A percentile compares a stretch with the other conserved stretches of the same genome.
Evolutionary conservation across 2,329 filamentous ascomycete genomes (phyloP).

Genomic region (Fusarium domesticum): DNA sequence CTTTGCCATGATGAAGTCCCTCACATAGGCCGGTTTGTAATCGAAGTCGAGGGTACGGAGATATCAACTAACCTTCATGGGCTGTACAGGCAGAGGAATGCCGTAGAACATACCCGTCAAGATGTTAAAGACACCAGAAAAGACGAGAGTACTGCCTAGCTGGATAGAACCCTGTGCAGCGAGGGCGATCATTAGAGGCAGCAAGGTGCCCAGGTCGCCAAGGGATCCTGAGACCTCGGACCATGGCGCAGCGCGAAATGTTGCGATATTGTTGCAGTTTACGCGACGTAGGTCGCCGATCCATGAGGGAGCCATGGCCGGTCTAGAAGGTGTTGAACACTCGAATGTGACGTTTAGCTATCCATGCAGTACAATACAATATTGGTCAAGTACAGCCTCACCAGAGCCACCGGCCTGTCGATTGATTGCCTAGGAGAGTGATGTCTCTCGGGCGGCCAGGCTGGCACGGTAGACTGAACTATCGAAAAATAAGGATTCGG

Average conservation of each 20-base stretch:
- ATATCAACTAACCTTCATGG: slow-evolving; percentile 58
- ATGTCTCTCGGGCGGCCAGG: no score
- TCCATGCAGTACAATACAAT: no score
- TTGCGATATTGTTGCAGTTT: slow-evolving; percentile 48
- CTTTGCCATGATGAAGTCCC: background rate
- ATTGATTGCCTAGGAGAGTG: no score
- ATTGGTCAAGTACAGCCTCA: no score
- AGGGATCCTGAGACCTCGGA: slow-evolving; percentile 83
- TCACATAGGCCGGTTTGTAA: background rate
- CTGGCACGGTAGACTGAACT: no score
- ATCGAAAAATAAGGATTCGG: no score
- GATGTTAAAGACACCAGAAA: slow-evolving; percentile 85
- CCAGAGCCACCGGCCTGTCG: no score
- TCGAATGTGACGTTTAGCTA: no score
- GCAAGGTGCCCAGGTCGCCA: slow-evolving; percentile 84
- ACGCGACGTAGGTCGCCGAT: slow-evolving; percentile 30
- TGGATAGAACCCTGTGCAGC: slow-evolving; percentile 75
- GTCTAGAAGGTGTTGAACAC: no score
- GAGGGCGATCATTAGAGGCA: slow-evolving; percentile 85
- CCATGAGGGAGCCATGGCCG: slow-evolving; percentile 27
- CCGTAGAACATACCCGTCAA: slow-evolving; percentile 79
- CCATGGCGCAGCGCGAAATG: slow-evolving; percentile 46
- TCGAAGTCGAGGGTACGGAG: background rate
- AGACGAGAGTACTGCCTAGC: slow-evolving; percentile 78
- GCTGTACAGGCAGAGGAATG: slow-evolving; percentile 86